Conservation (phyloP, 2,329 filamentous ascomycete species). For the Penicillium rolfsii region DNA sequence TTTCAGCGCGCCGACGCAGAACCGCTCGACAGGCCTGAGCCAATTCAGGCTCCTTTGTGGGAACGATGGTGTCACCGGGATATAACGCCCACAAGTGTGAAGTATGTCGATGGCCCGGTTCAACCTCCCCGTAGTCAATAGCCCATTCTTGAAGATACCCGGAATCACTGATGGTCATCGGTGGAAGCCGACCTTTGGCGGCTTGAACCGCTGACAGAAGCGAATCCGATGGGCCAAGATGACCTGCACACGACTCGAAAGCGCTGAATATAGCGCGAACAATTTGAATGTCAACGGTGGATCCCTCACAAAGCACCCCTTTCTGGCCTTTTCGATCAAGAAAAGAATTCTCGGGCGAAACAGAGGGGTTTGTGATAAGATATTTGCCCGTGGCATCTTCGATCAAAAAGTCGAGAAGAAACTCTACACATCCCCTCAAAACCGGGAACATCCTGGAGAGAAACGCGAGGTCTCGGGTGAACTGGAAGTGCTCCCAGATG, state of each 20-base stretch:
- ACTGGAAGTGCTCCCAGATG: slow-evolving; percentile 61
- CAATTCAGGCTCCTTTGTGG: slow-evolving; percentile 37
- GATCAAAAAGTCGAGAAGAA: slow-evolving; percentile 36
- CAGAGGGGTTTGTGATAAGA: slow-evolving; percentile 33
- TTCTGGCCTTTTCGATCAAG: slow-evolving; percentile 27
- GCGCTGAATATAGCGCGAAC: slow-evolving; percentile 45
- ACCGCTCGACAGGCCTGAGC: slow-evolving; percentile 35
- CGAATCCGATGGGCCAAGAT: slow-evolving; percentile 17
- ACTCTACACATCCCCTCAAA: slow-evolving; percentile 36
- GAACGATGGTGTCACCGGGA: slow-evolving; percentile 49
- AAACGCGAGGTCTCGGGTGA: slow-evolving; percentile 41
- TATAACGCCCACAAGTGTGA: slow-evolving; percentile 56
- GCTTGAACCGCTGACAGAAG: slow-evolving; percentile 22
- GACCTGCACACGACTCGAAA: slow-evolving; percentile 25
- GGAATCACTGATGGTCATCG: slow-evolving; percentile 27
- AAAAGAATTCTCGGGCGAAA: slow-evolving; percentile 38
- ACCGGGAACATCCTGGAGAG: slow-evolving; percentile 30
- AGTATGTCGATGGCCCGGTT: slow-evolving; percentile 56
- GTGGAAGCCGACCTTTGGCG: slow-evolving; percentile 23
- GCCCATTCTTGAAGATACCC: slow-evolving; percentile 41
- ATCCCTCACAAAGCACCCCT: slow-evolving; percentile 43
- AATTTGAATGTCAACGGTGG: slow-evolving; percentile 54
- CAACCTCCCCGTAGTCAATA: slow-evolving; percentile 43
- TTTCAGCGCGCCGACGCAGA: slow-evolving; percentile 34
- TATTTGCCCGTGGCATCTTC: slow-evolving; percentile 29